Evolutionary conservation across 495 filamentous ascomycete species (phyloP).

Genomic region (Penicillium roqueforti): DNA sequence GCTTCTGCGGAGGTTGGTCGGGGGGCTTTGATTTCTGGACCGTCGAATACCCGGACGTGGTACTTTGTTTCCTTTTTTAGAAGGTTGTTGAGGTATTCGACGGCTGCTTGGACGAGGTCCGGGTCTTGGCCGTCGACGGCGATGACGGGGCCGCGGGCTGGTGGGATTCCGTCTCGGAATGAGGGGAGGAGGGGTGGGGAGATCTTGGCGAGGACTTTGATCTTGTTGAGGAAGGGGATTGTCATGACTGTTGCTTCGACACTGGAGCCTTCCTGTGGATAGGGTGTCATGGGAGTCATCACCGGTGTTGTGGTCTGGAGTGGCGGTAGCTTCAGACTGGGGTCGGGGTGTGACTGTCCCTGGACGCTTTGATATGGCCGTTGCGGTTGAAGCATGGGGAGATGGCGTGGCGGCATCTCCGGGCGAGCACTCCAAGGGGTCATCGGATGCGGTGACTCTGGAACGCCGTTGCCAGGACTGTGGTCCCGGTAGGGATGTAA

Average conservation of each 20-base stretch:
- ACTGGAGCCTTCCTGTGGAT: slow-evolving; percentile 33
- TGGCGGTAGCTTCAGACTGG: slow-evolving; percentile 55
- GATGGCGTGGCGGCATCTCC: slow-evolving; percentile 28
- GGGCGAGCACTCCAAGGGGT: slow-evolving; percentile 32
- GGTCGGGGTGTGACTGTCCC: slow-evolving; percentile 31
- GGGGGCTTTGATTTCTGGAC: slow-evolving; percentile 42
- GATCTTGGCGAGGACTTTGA: slow-evolving; percentile 63
- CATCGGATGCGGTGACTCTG: slow-evolving; percentile 16
- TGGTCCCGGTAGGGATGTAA: slow-evolving; percentile 25
- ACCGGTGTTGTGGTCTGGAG: slow-evolving; percentile 23
- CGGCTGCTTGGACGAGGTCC: slow-evolving; percentile 49
- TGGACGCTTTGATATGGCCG: slow-evolving; percentile 25
- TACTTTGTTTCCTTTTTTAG: slow-evolving; percentile 57
- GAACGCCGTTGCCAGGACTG: slow-evolving; percentile 24
- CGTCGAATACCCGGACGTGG: slow-evolving; percentile 47
- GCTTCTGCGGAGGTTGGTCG: slow-evolving; percentile 27
- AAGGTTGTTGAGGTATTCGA: slow-evolving; percentile 57
- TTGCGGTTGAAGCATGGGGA: slow-evolving; percentile 39
- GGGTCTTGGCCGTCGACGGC: slow-evolving; percentile 72
- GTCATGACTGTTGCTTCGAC: slow-evolving; percentile 71
- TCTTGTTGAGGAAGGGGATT: slow-evolving; percentile 66
- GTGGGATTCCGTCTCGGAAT: slow-evolving; percentile 36
- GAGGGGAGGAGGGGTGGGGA: slow-evolving; percentile 56
- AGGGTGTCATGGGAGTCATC: slow-evolving; percentile 31
- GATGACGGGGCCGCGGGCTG: slow-evolving; percentile 69